A percentile compares a stretch with the other conserved stretches of the same genome.
Conservation (phyloP, 352 stramenopile species). For the Globisporangium megalacanthum region DNA sequence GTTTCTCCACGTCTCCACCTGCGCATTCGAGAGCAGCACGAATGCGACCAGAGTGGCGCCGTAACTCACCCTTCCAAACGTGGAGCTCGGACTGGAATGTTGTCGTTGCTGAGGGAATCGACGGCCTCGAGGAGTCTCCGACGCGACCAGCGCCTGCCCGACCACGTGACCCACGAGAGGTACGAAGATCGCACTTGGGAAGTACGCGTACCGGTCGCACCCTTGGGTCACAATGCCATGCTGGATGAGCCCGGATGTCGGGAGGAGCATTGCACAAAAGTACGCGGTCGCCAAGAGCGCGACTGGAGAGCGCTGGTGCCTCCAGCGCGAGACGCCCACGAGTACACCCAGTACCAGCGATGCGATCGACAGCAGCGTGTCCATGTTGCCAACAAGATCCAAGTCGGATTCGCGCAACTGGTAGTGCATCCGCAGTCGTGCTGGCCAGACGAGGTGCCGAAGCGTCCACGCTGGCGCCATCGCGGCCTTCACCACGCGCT, state of each 20-base stretch:
- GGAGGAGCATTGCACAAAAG: slow-evolving; percentile 45
- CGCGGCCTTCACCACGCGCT: slow-evolving; percentile 44
- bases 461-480: slow-evolving; percentile 33
- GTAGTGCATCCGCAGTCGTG: slow-evolving; percentile 52
- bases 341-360: slow-evolving; percentile 12
- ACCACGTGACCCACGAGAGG: slow-evolving; percentile 26
- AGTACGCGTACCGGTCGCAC: slow-evolving; percentile 65
- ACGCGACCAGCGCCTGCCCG: too few relatives aligned
- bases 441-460: slow-evolving; percentile 36
- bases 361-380: slow-evolving; percentile 28
- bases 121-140: not conserved
- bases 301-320: slow-evolving; percentile 8
- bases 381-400: slow-evolving; percentile 16
- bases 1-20: slow-evolving; percentile 28
- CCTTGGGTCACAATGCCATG: slow-evolving; percentile 55
- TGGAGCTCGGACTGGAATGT: not conserved
- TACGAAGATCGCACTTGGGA: slow-evolving; percentile 36
- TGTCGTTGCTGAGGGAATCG: not conserved
- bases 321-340: not conserved
- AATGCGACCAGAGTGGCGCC: slow-evolving; percentile 4
- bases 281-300: slow-evolving; percentile 25
- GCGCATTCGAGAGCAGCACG: slow-evolving; percentile 20
- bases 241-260: slow-evolving; percentile 59
- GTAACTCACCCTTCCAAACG: not conserved
- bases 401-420: slow-evolving; percentile 32